These are phyloP conservation scores for Syzygium aqueum DNA, from an alignment of 345 rosid species.

Conservation along the genomic window DNA sequence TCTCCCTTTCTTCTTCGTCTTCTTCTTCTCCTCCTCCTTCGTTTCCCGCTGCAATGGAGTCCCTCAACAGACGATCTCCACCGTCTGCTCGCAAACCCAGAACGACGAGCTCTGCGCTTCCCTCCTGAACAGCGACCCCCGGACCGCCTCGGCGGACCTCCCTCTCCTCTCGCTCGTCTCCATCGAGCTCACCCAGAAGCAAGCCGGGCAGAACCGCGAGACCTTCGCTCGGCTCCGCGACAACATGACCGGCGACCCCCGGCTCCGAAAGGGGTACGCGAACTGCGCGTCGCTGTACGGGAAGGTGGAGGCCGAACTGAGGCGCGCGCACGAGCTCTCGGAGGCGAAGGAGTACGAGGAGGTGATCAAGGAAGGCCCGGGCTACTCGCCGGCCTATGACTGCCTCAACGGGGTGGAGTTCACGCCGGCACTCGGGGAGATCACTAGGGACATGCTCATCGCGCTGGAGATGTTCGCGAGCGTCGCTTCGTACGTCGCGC, in stretches of 20 bases:
- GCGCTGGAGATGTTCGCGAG: constrained; percentile 4
- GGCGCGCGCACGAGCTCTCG: constrained; percentile 1
- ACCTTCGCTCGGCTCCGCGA: background rate
- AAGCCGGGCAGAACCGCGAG: background rate
- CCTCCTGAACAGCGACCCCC: constrained; percentile 6
- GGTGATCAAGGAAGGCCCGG: background rate
- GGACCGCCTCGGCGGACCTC: constrained; percentile 8
- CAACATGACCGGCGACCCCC: background rate
- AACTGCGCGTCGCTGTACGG: constrained; percentile 3
- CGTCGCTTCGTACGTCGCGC: constrained; percentile 7
- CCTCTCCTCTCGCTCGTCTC: constrained; percentile 14
- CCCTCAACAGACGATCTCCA: constrained; percentile 1
- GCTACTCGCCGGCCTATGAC: background rate
- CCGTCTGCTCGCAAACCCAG: constrained; percentile 13
- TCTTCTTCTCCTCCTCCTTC: background rate
- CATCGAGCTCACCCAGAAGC: constrained; percentile 5
- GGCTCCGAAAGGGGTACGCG: background rate
- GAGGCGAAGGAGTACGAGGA: constrained; percentile 1
- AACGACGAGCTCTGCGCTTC: constrained; percentile 10
- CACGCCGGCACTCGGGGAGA: background rate
- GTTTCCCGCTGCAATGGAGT: background rate
- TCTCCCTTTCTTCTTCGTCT: background rate
- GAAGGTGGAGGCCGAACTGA: constrained; percentile 1
- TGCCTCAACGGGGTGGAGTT: constrained; percentile 18
- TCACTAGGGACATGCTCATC: constrained; percentile 20